phyloP scores from a whole-genome alignment of 495 filamentous ascomycete species.

The Schizothecium vesticola region DNA sequence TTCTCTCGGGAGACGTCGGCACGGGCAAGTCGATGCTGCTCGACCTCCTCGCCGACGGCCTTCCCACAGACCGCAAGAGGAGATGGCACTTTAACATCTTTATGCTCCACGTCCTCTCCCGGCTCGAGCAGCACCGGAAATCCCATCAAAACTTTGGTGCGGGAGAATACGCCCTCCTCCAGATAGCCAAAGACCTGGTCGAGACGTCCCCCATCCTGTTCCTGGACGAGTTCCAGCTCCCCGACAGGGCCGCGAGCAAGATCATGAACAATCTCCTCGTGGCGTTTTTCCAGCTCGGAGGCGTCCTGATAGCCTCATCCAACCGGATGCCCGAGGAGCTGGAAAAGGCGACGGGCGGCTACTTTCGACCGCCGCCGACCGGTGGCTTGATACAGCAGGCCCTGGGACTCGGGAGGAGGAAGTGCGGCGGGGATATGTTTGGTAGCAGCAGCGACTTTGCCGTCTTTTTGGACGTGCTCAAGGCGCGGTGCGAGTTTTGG shows the following conservation, averaged over 20 bases:
- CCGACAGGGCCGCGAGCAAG: slow-evolving; percentile 62
- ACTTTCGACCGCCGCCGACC: slow-evolving; percentile 47
- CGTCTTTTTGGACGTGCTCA: slow-evolving; percentile 60
- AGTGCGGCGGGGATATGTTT: slow-evolving; percentile 35
- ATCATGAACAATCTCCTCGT: slow-evolving; percentile 66
- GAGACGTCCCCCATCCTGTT: slow-evolving; percentile 64
- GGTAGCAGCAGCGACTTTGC: slow-evolving; percentile 59
- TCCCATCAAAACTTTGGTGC: slow-evolving; percentile 23
- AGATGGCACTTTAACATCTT: slow-evolving; percentile 74
- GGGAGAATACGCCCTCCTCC: slow-evolving; percentile 57
- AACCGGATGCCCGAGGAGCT: slow-evolving; percentile 72
- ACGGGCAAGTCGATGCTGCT: slow-evolving; percentile 68
- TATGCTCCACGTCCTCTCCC: slow-evolving; percentile 63
- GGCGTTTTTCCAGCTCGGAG: slow-evolving; percentile 67
- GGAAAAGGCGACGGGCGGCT: slow-evolving; percentile 58
- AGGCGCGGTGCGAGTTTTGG: slow-evolving; percentile 65
- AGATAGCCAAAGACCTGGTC: slow-evolving; percentile 62
- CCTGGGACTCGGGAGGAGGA: slow-evolving; percentile 28
- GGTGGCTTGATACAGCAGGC: slow-evolving; percentile 46
- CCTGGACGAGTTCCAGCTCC: slow-evolving; percentile 69
- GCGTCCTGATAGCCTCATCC: slow-evolving; percentile 65
- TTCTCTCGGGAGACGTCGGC: slow-evolving; percentile 66
- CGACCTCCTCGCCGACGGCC: slow-evolving; percentile 61
- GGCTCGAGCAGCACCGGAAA: slow-evolving; percentile 54
- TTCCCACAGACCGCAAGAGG: slow-evolving; percentile 60